These are phyloP conservation scores for Solanum pimpinellifolium DNA, from an alignment of 257 asterid genomes.

Conservation along the genomic window DNA sequence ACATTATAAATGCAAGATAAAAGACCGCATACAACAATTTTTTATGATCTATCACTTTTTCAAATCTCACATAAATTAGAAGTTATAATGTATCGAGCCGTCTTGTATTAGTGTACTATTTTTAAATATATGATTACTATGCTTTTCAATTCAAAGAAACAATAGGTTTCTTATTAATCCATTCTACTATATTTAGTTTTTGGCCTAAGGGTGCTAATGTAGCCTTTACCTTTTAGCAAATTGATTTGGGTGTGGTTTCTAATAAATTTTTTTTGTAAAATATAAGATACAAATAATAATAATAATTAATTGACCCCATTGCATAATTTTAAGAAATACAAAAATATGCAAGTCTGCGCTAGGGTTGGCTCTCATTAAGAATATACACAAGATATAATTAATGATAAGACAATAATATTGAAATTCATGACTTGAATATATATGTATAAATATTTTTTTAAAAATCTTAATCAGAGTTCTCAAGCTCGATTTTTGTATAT, in stretches of 20 bases:
- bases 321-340: not conserved
- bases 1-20: not conserved
- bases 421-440: not conserved
- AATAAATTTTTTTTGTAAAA: not conserved
- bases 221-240: not conserved
- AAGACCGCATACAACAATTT: not conserved
- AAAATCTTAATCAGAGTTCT: not conserved
- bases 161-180: not conserved
- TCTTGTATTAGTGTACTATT: too few relatives aligned
- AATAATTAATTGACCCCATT: not conserved
- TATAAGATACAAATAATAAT: not conserved
- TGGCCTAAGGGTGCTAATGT: not conserved
- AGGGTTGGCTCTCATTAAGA: not conserved
- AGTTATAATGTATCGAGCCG: too few relatives aligned
- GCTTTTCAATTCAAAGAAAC: not conserved
- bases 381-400: not conserved
- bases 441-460: not conserved
- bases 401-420: not conserved
- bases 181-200: too few relatives aligned
- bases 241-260: not conserved
- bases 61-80: accelerated
- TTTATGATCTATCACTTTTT: accelerated
- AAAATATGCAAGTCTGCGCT: not conserved
- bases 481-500: not conserved
- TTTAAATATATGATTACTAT: not conserved